Base-by-base conservation (phyloP, 352 stramenopile genomes). In the Phytopythium ostracodes region DNA sequence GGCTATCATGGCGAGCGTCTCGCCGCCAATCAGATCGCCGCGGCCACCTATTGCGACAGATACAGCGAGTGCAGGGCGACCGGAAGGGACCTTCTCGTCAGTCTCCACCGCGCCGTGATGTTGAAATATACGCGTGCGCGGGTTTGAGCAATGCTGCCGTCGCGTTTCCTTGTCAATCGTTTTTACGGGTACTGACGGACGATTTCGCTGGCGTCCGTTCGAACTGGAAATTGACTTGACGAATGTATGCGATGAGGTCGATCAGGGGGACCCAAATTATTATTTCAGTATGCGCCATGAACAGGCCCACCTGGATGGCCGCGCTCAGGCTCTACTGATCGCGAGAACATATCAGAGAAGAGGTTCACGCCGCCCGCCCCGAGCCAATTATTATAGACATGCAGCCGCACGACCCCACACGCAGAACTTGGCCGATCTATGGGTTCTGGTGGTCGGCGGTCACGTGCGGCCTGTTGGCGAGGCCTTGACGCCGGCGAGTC, bases 231-330 rank as follows among this genome's bases (percentile, higher is more conserved):
- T 25, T 59, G 31, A 49, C 53, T 59, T 49, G 53, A 18, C 8
- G 38, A 60, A 25, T 52, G 55, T 60, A 42, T 60, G 55, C 10
- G 24, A 3, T 8, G 9, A 20, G 15, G 10, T 57, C 22, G 33
- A 58, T 35, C 54, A 50, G 24, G 53, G 11, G n/a, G 14, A 24
- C 4, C 14, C 36, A 35, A 31, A 49, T 50, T 51, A 36, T 38
- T 60, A 60, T 60, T 51, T 59, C 53, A 59, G 54, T 50, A 60
- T 60, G 52, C 52, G 52, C 52, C 31, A 58, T 44, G 52, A 40
- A 40, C 4, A 25, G 47, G 47, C 22, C 24, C 10, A 14, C 11
- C 47, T 17, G 27, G 11, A 11, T 58, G 52, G 6, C 52, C 52
- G 52, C 20, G 52, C 52, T 58, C 52, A 58, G 51, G 29, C 49